A percentile compares a stretch with the other conserved stretches of the same genome.
Conservation (phyloP, 2,329 filamentous ascomycete genomes). For the Trichophaea hybrida region DNA sequence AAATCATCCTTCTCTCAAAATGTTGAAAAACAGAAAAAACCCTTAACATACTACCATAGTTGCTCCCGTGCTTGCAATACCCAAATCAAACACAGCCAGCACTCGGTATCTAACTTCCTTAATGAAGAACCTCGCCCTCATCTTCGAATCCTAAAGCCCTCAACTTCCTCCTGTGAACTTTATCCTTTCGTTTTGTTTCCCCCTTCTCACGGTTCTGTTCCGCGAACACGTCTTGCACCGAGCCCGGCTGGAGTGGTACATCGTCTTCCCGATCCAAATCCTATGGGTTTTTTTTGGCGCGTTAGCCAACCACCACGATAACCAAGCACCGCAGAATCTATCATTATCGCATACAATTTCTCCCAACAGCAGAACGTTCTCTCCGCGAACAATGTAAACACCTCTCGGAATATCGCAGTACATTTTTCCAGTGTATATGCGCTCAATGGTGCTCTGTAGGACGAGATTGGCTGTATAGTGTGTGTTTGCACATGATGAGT, state of each 20-base stretch:
- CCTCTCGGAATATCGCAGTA: slow-evolving; percentile 79
- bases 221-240: slow-evolving; percentile 48
- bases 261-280: slow-evolving; percentile 94
- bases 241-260: slow-evolving; percentile 49
- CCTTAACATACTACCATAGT: background rate
- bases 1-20: background rate
- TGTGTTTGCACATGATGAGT: too few relatives aligned
- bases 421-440: slow-evolving; percentile 59
- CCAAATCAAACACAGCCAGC: background rate
- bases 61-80: background rate
- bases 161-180: slow-evolving; percentile 55
- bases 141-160: slow-evolving; percentile 73
- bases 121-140: slow-evolving; percentile 42
- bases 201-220: slow-evolving; percentile 58
- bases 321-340: background rate
- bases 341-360: slow-evolving; percentile 46
- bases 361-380: slow-evolving; percentile 90
- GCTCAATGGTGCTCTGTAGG: slow-evolving; percentile 80
- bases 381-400: slow-evolving; percentile 81
- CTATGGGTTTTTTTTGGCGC: slow-evolving; percentile 10
- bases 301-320: background rate
- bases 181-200: slow-evolving; percentile 57
- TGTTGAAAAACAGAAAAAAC: background rate
- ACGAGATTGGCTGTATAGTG: slow-evolving; percentile 54
- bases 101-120: background rate